Evolutionary conservation across 2,329 filamentous ascomycete species (phyloP).

Genomic region (Leptodontidium sp.): DNA sequence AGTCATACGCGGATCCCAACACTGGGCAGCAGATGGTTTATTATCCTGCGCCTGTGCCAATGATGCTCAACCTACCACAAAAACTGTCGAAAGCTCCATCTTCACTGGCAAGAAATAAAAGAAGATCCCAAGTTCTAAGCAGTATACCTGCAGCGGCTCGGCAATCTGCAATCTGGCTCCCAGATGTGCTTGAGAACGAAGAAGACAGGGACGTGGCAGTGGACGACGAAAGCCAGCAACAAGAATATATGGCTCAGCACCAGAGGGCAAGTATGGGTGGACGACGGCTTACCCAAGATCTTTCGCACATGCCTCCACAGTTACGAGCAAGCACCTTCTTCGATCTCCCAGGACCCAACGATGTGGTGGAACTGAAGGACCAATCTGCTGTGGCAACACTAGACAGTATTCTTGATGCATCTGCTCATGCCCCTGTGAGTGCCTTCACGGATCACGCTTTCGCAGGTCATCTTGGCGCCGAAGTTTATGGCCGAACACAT

Average conservation of each 20-base stretch:
- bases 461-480: slow-evolving; percentile 76
- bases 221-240: slow-evolving; percentile 38
- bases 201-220: slow-evolving; percentile 33
- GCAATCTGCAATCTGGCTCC: slow-evolving; percentile 49
- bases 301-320: slow-evolving; percentile 76
- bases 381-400: slow-evolving; percentile 89
- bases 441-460: slow-evolving; percentile 92
- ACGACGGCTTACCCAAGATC: slow-evolving; percentile 44
- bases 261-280: slow-evolving; percentile 46
- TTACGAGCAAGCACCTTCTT: slow-evolving; percentile 93
- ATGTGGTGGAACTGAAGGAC: slow-evolving; percentile 67
- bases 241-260: slow-evolving; percentile 47
- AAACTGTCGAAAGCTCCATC: slow-evolving; percentile 80
- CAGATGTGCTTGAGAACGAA: slow-evolving; percentile 45
- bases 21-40: slow-evolving; percentile 86
- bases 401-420: slow-evolving; percentile 91
- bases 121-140: slow-evolving; percentile 77
- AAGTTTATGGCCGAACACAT: slow-evolving; percentile 73
- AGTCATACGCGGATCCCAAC: slow-evolving; percentile 68
- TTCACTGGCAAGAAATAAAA: slow-evolving; percentile 68
- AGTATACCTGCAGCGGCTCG: slow-evolving; percentile 61
- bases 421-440: slow-evolving; percentile 83
- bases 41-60: slow-evolving; percentile 93
- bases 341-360: slow-evolving; percentile 67
- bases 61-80: slow-evolving; percentile 91